Percentiles rank a stretch among this genome's conserved stretches.
Conservation (phyloP, 179 eudicot species). For the Beta macrorhiza region DNA sequence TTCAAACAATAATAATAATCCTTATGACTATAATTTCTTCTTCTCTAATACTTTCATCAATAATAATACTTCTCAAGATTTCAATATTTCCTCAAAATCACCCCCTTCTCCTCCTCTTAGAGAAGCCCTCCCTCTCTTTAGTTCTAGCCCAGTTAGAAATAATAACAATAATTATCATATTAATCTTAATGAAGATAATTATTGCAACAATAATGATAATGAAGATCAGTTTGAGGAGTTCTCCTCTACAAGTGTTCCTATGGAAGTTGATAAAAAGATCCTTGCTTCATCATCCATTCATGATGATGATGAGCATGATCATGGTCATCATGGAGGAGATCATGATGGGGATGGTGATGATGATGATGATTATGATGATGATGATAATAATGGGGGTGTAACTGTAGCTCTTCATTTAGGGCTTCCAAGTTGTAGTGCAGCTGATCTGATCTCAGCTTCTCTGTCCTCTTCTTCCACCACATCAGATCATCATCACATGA, state of each 20-base stretch:
- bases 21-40: conserved; percentile 13
- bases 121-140: conserved; percentile 76
- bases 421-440: conserved; percentile 43
- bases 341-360: not conserved
- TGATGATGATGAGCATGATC: not conserved
- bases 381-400: conserved; percentile 31
- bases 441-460: conserved; percentile 41
- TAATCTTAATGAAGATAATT: conserved; percentile 33
- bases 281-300: not conserved
- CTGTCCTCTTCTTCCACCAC: conserved; percentile 30
- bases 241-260: conserved; percentile 36
- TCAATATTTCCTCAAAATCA: not conserved
- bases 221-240: conserved; percentile 17
- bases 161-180: conserved; percentile 13
- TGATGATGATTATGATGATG: conserved; percentile 18
- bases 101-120: conserved; percentile 66
- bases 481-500: conserved; percentile 26
- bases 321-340: conserved; percentile 1
- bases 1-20: not conserved
- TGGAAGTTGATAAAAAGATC: conserved; percentile 41
- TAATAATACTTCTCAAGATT: conserved; percentile 2
- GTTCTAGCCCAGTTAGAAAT: conserved; percentile 56
- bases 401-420: conserved; percentile 64
- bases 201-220: not conserved
- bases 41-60: conserved; percentile 1